Conservation (phyloP, 331 rosid species). For the Acacia pycnantha region DNA sequence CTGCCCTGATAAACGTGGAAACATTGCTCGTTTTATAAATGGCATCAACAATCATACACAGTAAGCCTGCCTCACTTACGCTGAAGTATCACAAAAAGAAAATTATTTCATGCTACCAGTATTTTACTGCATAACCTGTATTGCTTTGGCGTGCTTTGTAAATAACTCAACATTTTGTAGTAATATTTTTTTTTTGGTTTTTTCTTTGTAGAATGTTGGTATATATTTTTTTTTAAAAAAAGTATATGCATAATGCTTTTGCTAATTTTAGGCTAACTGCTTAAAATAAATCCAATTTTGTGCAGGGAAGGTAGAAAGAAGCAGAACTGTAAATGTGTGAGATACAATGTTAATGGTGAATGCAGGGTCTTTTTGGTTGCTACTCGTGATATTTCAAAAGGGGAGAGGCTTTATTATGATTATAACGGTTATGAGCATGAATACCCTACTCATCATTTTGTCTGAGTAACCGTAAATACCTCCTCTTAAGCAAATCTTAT, state of each 20-base stretch:
- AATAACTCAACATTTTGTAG: background rate
- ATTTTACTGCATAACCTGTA: background rate
- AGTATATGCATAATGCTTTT: background rate
- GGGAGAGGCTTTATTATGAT: conserved; percentile 72
- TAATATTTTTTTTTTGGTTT: background rate
- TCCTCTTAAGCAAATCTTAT: conserved; percentile 17
- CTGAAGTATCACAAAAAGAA: conserved; percentile 7
- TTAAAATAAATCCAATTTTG: conserved; percentile 30
- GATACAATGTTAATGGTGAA: conserved; percentile 66
- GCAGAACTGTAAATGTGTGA: conserved; percentile 71
- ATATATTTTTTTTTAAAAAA: background rate
- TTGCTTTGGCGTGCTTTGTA: background rate
- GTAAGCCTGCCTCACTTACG: conserved; percentile 37
- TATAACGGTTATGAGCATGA: conserved; percentile 67
- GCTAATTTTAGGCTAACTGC: conserved; percentile 12
- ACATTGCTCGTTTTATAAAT: conserved; percentile 60
- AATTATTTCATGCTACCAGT: background rate
- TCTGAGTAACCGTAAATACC: conserved; percentile 38
- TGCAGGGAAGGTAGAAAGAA: conserved; percentile 70
- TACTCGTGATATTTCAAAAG: conserved; percentile 57
- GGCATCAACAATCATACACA: conserved; percentile 61
- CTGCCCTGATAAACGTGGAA: conserved; percentile 61
- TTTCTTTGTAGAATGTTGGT: background rate
- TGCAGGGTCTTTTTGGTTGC: conserved; percentile 65
- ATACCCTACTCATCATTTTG: conserved; percentile 65